These are phyloP conservation scores for Linderniella brevidens DNA, from an alignment of 257 asterid species.

Conservation along the genomic window DNA sequence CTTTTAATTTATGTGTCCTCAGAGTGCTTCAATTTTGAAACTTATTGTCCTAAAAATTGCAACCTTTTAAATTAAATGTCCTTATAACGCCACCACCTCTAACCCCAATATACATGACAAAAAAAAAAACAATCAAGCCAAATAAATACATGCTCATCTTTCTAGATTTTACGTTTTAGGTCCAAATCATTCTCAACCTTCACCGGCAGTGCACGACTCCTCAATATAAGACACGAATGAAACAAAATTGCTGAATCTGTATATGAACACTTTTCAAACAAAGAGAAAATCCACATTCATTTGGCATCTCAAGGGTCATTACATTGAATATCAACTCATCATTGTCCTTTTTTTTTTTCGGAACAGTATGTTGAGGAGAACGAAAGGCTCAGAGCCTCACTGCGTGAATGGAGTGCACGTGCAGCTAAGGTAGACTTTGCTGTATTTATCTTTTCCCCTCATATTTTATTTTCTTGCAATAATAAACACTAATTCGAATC, in stretches of 20 bases:
- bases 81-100: too few relatives aligned
- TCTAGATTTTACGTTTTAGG: neutral
- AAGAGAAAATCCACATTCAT: too few relatives aligned
- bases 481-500: slow-evolving; percentile 11
- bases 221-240: neutral
- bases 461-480: neutral
- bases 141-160: too few relatives aligned
- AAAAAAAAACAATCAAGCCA: slow-evolving; percentile 76
- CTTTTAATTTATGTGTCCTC: too few relatives aligned
- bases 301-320: neutral
- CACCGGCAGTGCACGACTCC: neutral
- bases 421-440: slow-evolving; percentile 68
- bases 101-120: too few relatives aligned
- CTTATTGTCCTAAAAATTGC: too few relatives aligned
- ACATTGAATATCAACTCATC: neutral
- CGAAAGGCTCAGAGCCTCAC: slow-evolving; percentile 86
- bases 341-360: slow-evolving; percentile 11
- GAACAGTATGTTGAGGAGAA: slow-evolving; percentile 89
- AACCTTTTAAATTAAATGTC: too few relatives aligned
- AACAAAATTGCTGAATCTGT: neutral
- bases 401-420: slow-evolving; percentile 94
- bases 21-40: too few relatives aligned
- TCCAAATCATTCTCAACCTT: neutral
- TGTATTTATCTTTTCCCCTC: slow-evolving; percentile 7
- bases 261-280: neutral